Conservation (phyloP, 768 basidiomycete species). For the Naganishia antarctica region DNA sequence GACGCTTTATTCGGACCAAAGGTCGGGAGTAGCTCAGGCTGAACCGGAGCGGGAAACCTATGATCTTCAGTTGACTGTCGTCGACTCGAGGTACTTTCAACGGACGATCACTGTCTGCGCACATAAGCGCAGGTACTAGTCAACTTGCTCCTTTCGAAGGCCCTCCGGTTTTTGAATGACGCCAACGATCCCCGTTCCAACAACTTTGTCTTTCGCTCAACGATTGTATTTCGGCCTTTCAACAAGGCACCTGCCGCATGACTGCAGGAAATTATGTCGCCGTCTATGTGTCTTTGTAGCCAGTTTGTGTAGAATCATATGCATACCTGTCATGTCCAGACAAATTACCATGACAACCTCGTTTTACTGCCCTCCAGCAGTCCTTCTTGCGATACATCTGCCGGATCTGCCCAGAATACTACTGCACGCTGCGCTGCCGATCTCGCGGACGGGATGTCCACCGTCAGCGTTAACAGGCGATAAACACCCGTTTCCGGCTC, state of each 20-base stretch:
- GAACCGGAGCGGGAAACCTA: neutral
- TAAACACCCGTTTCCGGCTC: conserved; percentile 41
- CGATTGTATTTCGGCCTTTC: too few species aligned
- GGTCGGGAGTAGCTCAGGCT: neutral
- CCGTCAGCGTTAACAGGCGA: conserved; percentile 41
- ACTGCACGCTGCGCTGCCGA: conserved; percentile 35
- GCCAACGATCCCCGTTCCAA: too few species aligned
- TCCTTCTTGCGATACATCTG: conserved; percentile 43
- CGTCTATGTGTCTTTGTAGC: too few species aligned
- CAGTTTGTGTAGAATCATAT: too few species aligned
- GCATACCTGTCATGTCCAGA: neutral
- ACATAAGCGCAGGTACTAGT: conserved; percentile 27
- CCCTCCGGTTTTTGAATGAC: too few species aligned
- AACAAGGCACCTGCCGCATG: too few species aligned
- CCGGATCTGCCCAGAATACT: conserved; percentile 35
- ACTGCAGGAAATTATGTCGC: too few species aligned
- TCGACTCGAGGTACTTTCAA: conserved; percentile 36
- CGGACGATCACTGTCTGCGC: conserved; percentile 42
- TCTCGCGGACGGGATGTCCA: conserved; percentile 42
- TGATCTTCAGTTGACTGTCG: conserved; percentile 24
- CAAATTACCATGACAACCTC: conserved; percentile 8
- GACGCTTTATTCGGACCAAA: neutral
- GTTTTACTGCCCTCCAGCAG: conserved; percentile 34
- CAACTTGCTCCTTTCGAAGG: too few species aligned
- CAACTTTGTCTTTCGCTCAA: too few species aligned